Evolutionary conservation across 2,329 filamentous ascomycete species (phyloP), one percentile per base, ranked within the genome.

Genomic region (Akanthomyces dipterigenus): DNA sequence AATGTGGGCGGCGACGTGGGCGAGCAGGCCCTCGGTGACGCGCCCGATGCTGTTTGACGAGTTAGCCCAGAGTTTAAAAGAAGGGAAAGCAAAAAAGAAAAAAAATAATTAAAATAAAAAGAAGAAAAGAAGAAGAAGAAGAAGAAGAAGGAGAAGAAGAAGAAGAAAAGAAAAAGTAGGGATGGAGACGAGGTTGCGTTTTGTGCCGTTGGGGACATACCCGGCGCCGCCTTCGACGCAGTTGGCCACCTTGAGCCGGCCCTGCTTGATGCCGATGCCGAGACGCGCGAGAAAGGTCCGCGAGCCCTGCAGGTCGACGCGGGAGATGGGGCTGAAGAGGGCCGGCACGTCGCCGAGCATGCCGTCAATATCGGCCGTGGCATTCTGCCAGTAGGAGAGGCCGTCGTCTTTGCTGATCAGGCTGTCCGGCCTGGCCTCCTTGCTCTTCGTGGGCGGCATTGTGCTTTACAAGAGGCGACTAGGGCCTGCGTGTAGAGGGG

Each of bases 21-120:
- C 75, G n/a, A 97, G 78, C 4, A 97, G 80, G 0, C 89, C 89
- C 62, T 88, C 81, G 0, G 91, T 96, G 63, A 97, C 83, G 46
- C 93, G 81, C 0, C 93, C 93, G 62, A 96, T 96, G 0, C 93
- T 86, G 64, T 60, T 22, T 24, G n/a, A n/a, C n/a, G n/a, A n/a
- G n/a, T n/a, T n/a, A n/a, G n/a, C n/a, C n/a, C n/a, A n/a, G n/a
- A n/a, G n/a, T n/a, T n/a, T n/a, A 22, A 22, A 28, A 31, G 16
- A 40, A 9, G 34, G 11, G n/a, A 36, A 34, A 61, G 20, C 48
- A 48, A 49, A 42, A 18, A 20, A 43, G n/a, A 38, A 14, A 16
- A n/a, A n/a, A n/a, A n/a, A n/a, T n/a, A n/a, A n/a, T n/a, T n/a
- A 22, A 22, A 28, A 31, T n/a, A 40, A 9, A 42, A 18, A 26